Evolutionary conservation across 176 grass and related monocot genomes (phyloP).

Genomic region (Tuctoria greenei): DNA sequence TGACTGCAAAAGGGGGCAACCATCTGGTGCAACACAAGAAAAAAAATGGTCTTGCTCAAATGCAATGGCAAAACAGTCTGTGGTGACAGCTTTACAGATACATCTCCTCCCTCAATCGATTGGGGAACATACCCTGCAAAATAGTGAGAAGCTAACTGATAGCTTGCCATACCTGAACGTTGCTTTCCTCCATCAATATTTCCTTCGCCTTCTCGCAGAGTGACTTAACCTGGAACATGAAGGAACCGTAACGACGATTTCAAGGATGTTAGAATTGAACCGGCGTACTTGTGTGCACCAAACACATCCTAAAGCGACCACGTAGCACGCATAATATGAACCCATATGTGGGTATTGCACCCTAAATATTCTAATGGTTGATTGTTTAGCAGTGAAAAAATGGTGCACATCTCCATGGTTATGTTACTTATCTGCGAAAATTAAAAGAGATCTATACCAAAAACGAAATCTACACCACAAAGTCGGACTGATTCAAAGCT

Average conservation of each 20-base stretch:
- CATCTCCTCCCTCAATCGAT: not conserved
- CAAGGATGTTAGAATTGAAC: slow-evolving; percentile 35
- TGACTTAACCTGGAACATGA: slow-evolving; percentile 68
- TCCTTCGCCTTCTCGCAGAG: slow-evolving; percentile 97
- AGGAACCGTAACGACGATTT: not conserved
- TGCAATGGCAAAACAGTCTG: slow-evolving; percentile 6
- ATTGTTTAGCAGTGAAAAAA: not conserved
- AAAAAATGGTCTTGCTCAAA: not conserved
- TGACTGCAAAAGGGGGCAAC: not conserved
- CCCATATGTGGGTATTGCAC: slow-evolving; percentile 6
- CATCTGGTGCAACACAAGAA: slow-evolving; percentile 13
- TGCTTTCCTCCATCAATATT: slow-evolving; percentile 96
- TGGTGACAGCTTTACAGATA: not conserved
- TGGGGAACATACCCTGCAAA: slow-evolving; percentile 17
- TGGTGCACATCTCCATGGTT: slow-evolving; percentile 17
- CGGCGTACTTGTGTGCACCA: slow-evolving; percentile 24
- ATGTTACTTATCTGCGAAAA: not conserved
- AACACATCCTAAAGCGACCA: not conserved
- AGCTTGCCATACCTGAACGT: slow-evolving; percentile 70
- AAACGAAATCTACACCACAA: slow-evolving; percentile 28
- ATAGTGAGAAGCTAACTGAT: slow-evolving; percentile 4
- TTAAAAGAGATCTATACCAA: slow-evolving; percentile 18
- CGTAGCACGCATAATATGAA: slow-evolving; percentile 9
- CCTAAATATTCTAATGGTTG: not conserved
- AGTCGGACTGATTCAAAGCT: slow-evolving; percentile 21